Conservation (phyloP, 2,329 filamentous ascomycete genomes). For the Ophiostoma novo-ulmi region DNA sequence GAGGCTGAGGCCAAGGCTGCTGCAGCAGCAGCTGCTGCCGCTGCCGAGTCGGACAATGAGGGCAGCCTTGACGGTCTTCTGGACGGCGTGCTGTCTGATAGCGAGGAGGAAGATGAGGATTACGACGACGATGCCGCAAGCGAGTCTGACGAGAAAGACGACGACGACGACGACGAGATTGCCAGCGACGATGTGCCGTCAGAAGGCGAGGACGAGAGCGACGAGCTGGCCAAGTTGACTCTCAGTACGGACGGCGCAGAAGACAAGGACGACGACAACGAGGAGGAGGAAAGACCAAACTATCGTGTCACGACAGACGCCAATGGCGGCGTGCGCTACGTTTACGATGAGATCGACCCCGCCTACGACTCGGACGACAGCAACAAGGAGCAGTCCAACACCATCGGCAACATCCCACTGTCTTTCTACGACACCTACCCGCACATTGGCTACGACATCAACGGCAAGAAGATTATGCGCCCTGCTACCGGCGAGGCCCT, state of each 20-base stretch:
- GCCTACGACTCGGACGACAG: slow-evolving; percentile 95
- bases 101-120: slow-evolving; percentile 54
- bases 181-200: slow-evolving; percentile 40
- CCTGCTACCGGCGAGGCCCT: slow-evolving; percentile 90
- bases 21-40: slow-evolving; percentile 37
- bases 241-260: slow-evolving; percentile 33
- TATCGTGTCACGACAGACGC: slow-evolving; percentile 68
- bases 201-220: slow-evolving; percentile 40
- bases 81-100: slow-evolving; percentile 53
- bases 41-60: slow-evolving; percentile 53
- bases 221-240: slow-evolving; percentile 36
- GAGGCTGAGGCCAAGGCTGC: slow-evolving; percentile 33
- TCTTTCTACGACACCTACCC: slow-evolving; percentile 97
- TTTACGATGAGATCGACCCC: slow-evolving; percentile 90
- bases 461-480: slow-evolving; percentile 95
- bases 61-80: slow-evolving; percentile 48
- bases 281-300: slow-evolving; percentile 41
- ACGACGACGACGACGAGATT: slow-evolving; percentile 43
- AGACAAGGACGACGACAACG: slow-evolving; percentile 34
- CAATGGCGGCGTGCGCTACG: slow-evolving; percentile 82
- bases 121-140: slow-evolving; percentile 44
- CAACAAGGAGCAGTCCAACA: slow-evolving; percentile 71
- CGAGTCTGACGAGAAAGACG: slow-evolving; percentile 34
- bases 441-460: slow-evolving; percentile 98
- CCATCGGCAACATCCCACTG: slow-evolving; percentile 89